These are phyloP conservation scores for Penicillium fuscoglaucum DNA, from an alignment of 2,329 filamentous ascomycete genomes.

Conservation along the genomic window DNA sequence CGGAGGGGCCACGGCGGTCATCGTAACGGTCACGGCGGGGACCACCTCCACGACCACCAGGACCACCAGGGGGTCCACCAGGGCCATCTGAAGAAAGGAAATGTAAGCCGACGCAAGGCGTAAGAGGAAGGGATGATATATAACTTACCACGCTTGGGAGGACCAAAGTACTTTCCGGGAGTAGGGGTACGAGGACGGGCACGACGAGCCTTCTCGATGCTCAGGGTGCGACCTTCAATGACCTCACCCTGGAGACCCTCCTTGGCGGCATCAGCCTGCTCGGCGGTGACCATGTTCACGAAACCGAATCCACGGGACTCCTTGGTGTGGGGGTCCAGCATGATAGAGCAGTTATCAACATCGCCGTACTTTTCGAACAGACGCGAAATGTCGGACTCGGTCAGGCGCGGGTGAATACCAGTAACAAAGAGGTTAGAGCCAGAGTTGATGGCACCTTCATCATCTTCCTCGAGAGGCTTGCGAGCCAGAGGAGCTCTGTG, in stretches of 20 bases:
- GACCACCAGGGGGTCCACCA: slow-evolving; percentile 46
- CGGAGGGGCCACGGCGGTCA: slow-evolving; percentile 55
- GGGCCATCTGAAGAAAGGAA: slow-evolving; percentile 32
- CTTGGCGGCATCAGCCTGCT: slow-evolving; percentile 95
- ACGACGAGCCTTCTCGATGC: slow-evolving; percentile 98
- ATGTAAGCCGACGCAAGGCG: neutral
- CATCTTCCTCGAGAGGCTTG: slow-evolving; percentile 53
- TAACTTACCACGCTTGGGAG: slow-evolving; percentile 87
- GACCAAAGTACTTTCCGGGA: slow-evolving; percentile 98
- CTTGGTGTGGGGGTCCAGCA: slow-evolving; percentile 97
- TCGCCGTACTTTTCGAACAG: slow-evolving; percentile 99
- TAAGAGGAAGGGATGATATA: neutral
- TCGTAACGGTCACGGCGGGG: slow-evolving; percentile 51
- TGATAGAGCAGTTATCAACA: slow-evolving; percentile 99
- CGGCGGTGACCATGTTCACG: slow-evolving; percentile 96
- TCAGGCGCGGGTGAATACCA: slow-evolving; percentile 90
- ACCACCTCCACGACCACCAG: slow-evolving; percentile 43
- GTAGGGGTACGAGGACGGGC: slow-evolving; percentile 93
- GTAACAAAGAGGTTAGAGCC: slow-evolving; percentile 99
- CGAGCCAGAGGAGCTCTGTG: slow-evolving; percentile 50
- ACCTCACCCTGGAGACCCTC: slow-evolving; percentile 93
- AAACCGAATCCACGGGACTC: slow-evolving; percentile 98
- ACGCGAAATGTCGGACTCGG: slow-evolving; percentile 85
- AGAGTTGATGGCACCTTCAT: slow-evolving; percentile 82
- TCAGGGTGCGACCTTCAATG: slow-evolving; percentile 91